Evolutionary conservation across 768 basidiomycete species (phyloP).

Genomic region (Termitomyces sp.): DNA sequence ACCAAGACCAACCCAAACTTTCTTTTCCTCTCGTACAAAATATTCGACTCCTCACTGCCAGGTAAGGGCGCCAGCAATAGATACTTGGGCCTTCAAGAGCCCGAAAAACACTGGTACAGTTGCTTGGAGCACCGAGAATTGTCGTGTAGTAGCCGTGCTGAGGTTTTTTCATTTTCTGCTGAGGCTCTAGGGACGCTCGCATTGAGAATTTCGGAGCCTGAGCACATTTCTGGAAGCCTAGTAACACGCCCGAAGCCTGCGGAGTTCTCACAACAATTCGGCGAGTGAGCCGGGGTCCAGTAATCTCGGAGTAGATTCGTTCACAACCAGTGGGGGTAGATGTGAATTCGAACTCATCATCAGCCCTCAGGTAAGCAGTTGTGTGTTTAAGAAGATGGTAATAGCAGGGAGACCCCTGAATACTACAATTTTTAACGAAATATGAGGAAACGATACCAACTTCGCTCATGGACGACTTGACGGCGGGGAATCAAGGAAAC

Average conservation of each 20-base stretch:
- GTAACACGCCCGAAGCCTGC: too few species aligned
- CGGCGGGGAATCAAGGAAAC: slow-evolving; percentile 52
- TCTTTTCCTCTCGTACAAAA: slow-evolving; percentile 25
- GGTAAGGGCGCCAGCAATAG: slow-evolving; percentile 24
- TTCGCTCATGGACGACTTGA: slow-evolving; percentile 47
- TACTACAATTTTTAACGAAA: slow-evolving; percentile 60
- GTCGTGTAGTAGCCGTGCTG: slow-evolving; percentile 15
- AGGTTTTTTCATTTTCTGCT: neutral
- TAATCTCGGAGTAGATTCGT: too few species aligned
- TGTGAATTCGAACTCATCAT: too few species aligned
- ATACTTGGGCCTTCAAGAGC: slow-evolving; percentile 19
- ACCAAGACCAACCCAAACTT: slow-evolving; percentile 16
- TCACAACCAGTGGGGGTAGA: too few species aligned
- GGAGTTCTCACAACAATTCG: too few species aligned
- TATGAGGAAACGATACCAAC: slow-evolving; percentile 52
- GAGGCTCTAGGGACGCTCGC: slow-evolving; percentile 11
- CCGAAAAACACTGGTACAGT: slow-evolving; percentile 24
- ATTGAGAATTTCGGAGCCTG: too few species aligned
- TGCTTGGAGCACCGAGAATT: slow-evolving; percentile 25
- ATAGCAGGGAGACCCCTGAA: too few species aligned
- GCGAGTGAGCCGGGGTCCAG: too few species aligned
- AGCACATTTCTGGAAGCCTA: too few species aligned
- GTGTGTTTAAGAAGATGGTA: too few species aligned
- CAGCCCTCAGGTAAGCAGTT: too few species aligned
- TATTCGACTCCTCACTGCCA: slow-evolving; percentile 25